Percentiles rank a stretch among this genome's conserved stretches.
These are phyloP conservation scores for Avena eriantha DNA, from an alignment of 176 grass and related monocot species.

Conservation along the genomic window DNA sequence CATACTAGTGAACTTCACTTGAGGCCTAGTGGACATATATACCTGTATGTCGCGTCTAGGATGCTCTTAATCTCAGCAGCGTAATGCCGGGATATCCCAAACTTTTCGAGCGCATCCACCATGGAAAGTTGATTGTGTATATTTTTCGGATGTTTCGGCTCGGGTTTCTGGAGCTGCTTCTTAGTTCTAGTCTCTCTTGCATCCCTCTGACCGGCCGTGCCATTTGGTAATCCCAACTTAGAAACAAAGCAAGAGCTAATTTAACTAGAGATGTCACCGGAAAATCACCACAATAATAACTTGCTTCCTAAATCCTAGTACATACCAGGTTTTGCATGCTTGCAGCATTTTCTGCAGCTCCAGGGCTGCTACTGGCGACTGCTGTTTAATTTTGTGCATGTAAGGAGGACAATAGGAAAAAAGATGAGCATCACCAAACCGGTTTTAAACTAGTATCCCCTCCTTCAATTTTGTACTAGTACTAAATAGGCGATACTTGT, in stretches of 20 bases:
- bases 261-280: neutral
- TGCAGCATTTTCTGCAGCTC: neutral
- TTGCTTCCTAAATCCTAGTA: neutral
- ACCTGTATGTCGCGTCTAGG: constrained; percentile 65
- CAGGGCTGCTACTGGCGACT: neutral
- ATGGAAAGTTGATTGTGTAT: constrained; percentile 54
- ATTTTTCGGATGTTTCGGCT: constrained; percentile 30
- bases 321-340: neutral
- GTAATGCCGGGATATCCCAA: constrained; percentile 61
- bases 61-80: constrained; percentile 53
- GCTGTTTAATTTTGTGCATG: neutral
- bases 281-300: too few relatives aligned
- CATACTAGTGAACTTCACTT: neutral
- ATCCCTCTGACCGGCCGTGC: neutral
- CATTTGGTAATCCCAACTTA: neutral
- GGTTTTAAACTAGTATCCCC: too few relatives aligned
- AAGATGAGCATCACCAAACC: too few relatives aligned
- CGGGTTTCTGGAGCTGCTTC: neutral
- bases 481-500: too few relatives aligned
- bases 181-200: neutral
- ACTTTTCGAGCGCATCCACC: constrained; percentile 63
- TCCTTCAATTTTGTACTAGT: too few relatives aligned
- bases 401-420: neutral
- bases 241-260: neutral
- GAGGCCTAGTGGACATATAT: neutral